Evolutionary conservation across 495 filamentous ascomycete species (phyloP), one percentile per base, ranked within the genome.

Genomic region (Xylaria bambusicola): DNA sequence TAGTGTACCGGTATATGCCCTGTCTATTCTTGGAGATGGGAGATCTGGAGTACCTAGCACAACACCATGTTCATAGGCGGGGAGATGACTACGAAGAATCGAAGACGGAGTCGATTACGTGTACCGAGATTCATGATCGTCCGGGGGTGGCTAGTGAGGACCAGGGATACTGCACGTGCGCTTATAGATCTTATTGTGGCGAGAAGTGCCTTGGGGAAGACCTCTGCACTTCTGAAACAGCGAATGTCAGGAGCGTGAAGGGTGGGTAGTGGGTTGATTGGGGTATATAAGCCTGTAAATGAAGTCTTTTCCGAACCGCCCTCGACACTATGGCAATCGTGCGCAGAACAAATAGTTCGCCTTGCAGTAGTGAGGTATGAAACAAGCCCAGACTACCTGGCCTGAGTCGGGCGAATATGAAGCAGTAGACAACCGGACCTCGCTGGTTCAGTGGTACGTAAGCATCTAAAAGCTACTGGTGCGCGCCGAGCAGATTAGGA

Each of bases 201-300:
- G 6, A 24, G 12, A 17, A 24, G 12, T 46, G 21, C 49, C 49
- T 24, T 41, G 35, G 7, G 35, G 21, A n/a, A 33, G 38, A 44
- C 44, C 38, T 6, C 38, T 42, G 44, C 26, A 21, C 40, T 31
- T 27, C 24, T 50, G 45, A 58, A 58, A 58, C 55, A 15, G 15
- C 8, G 50, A 21, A 13, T 20, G 55, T 58, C 35, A 17, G 35
- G 33, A 27, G 31, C 12, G 45, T n/a, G n/a, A 41, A 38, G n/a
- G 33, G 10, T 3, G 15, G 18, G 21, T 9, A 38, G 10, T 21
- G 1, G 18, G 29, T 35, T 7, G 10, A 33, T 44, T 56, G 38
- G 17, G 13, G 20, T 26, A 8, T 17, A 27, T 44, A 23, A 17
- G 27, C 10, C 26, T 36, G 20, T 17, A 26, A 5, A 17, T 46